phyloP scores from a whole-genome alignment of 352 stramenopile species.

The Globisporangium megalacanthum region DNA sequence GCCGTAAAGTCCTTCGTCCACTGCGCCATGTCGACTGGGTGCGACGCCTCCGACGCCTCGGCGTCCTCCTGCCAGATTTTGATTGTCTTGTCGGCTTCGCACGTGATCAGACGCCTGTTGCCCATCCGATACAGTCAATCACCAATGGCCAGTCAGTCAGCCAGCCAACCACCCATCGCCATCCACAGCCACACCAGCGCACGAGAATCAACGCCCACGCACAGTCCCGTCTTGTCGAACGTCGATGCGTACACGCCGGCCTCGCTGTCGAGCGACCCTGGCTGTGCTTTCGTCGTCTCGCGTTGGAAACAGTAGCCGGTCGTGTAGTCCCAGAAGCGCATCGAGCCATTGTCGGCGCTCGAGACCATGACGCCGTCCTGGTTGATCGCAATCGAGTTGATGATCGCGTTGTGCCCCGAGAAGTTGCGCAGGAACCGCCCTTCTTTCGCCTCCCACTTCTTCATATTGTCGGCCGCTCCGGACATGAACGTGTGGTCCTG shows the following conservation, averaged over 20 bases:
- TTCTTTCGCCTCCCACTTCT: slow-evolving; percentile 97
- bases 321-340: slow-evolving; percentile 99
- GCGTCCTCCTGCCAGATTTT: slow-evolving; percentile 99
- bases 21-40: slow-evolving; percentile 97
- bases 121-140: slow-evolving; percentile 1
- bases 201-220: slow-evolving; percentile 17
- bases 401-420: slow-evolving; percentile 95
- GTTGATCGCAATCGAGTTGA: slow-evolving; percentile 98
- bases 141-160: slow-evolving; percentile 1
- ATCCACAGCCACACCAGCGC: neutral
- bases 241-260: slow-evolving; percentile 95
- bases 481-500: slow-evolving; percentile 97
- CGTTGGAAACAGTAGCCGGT: slow-evolving; percentile 98
- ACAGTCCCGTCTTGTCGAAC: slow-evolving; percentile 97
- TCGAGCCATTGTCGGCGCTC: slow-evolving; percentile 95
- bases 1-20: slow-evolving; percentile 95
- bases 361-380: slow-evolving; percentile 96
- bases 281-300: slow-evolving; percentile 91
- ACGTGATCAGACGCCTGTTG: slow-evolving; percentile 95
- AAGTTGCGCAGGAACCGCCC: slow-evolving; percentile 97
- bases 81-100: slow-evolving; percentile 99
- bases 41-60: slow-evolving; percentile 91
- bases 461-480: slow-evolving; percentile 96
- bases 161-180: neutral
- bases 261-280: slow-evolving; percentile 97